Percentiles rank a stretch among this genome's conserved stretches.
These are phyloP conservation scores for Arthrinium puccinioides DNA, from an alignment of 2,329 filamentous ascomycete species.

Conservation along the genomic window DNA sequence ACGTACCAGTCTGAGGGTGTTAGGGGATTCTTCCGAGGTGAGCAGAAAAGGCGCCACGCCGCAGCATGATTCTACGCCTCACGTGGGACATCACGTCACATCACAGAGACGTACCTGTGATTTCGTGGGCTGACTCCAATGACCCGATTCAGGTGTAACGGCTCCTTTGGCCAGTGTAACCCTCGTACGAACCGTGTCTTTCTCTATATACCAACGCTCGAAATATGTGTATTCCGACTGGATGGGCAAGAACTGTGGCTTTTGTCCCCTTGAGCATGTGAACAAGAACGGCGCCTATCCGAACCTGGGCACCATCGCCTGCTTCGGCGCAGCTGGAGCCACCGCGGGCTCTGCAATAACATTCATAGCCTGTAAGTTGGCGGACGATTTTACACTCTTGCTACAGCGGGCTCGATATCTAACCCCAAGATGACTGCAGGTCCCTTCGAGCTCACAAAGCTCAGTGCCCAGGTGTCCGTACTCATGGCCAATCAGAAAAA, in stretches of 20 bases:
- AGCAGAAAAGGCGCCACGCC: constrained; percentile 12
- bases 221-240: constrained; percentile 68
- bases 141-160: constrained; percentile 56
- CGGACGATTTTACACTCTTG: no score
- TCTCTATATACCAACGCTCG: constrained; percentile 71
- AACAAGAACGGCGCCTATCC: constrained; percentile 65
- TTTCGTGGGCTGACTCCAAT: no score
- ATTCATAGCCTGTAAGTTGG: constrained; percentile 61
- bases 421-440: no score
- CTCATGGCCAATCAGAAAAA: constrained; percentile 57
- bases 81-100: no score
- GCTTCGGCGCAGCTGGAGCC: constrained; percentile 71
- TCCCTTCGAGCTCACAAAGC: constrained; percentile 84
- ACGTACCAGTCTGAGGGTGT: constrained; percentile 70
- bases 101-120: no score
- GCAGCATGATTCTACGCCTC: constrained; percentile 3
- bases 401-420: no score
- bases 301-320: constrained; percentile 64
- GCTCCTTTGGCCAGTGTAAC: constrained; percentile 77
- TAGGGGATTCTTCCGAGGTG: constrained; percentile 75
- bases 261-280: constrained; percentile 67
- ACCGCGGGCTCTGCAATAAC: constrained; percentile 76
- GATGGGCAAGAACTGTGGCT: constrained; percentile 58
- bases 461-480: constrained; percentile 79
- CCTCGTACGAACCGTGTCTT: constrained; percentile 68